Evolutionary conservation across 2,329 filamentous ascomycete genomes (phyloP).

Genomic region (Hypoxylon sp.): DNA sequence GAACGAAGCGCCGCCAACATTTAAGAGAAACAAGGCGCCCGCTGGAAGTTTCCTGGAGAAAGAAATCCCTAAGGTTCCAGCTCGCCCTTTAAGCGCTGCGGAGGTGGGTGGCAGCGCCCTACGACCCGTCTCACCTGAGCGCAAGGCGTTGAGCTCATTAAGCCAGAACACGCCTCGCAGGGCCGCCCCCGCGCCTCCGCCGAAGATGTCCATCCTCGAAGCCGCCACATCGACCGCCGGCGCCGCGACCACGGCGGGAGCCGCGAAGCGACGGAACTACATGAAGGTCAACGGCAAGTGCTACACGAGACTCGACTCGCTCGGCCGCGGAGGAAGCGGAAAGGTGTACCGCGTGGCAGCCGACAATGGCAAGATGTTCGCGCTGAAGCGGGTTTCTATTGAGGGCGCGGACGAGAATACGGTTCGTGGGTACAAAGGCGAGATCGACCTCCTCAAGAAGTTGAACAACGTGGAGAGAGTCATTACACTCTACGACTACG

Average conservation of each 20-base stretch:
- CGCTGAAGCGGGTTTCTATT: constrained; percentile 90
- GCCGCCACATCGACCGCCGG: constrained; percentile 87
- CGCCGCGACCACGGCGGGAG: constrained; percentile 79
- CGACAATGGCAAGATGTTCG: constrained; percentile 95
- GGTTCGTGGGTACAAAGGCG: constrained; percentile 89
- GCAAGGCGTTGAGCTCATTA: constrained; percentile 66
- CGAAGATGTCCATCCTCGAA: constrained; percentile 97
- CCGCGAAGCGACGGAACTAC: constrained; percentile 81
- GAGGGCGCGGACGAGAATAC: constrained; percentile 89
- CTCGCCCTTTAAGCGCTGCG: constrained; percentile 61
- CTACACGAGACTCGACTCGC: constrained; percentile 89
- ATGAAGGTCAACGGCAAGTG: constrained; percentile 90
- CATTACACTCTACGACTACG: constrained; percentile 90
- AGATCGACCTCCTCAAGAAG: constrained; percentile 90
- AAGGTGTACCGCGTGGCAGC: constrained; percentile 97
- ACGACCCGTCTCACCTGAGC: constrained; percentile 63
- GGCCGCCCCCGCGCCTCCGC: constrained; percentile 83
- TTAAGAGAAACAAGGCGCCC: constrained; percentile 71
- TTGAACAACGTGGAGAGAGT: constrained; percentile 89
- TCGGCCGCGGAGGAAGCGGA: constrained; percentile 91
- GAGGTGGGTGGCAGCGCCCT: constrained; percentile 56
- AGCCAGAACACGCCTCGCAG: constrained; percentile 80
- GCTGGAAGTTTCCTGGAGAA: constrained; percentile 68
- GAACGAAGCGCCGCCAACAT: constrained; percentile 80
- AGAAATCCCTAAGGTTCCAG: constrained; percentile 63